Evolutionary conservation across 352 stramenopile species (phyloP).

Genomic region (Phytophthora nicotianae): DNA sequence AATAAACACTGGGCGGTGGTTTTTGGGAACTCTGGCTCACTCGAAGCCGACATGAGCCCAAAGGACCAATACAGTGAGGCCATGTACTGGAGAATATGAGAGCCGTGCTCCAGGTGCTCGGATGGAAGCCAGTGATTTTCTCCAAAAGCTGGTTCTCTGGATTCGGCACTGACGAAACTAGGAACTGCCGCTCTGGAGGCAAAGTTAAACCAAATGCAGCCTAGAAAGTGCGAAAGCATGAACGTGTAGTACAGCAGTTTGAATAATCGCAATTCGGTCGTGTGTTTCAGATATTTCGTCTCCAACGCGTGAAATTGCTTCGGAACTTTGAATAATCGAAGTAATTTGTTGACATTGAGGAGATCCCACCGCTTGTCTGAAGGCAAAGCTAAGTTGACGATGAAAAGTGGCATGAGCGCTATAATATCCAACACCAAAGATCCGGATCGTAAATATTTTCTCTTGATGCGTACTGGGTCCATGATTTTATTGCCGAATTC

Average conservation of each 20-base stretch:
- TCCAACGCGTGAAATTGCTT: conserved; percentile 56
- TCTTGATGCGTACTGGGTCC: conserved; percentile 35
- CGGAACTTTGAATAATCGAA: conserved; percentile 61
- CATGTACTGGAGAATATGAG: conserved; percentile 55
- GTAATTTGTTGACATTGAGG: conserved; percentile 68
- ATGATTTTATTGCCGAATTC: conserved; percentile 80
- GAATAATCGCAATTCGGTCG: conserved; percentile 60
- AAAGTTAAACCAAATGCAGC: conserved; percentile 73
- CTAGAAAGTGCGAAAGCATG: conserved; percentile 58
- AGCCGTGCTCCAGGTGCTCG: conserved; percentile 27
- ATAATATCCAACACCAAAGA: conserved; percentile 56
- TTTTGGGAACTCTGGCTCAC: conserved; percentile 52
- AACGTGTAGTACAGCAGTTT: conserved; percentile 79
- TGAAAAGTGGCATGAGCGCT: conserved; percentile 55
- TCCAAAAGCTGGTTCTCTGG: conserved; percentile 31
- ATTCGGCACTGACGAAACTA: neutral
- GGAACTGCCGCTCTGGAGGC: conserved; percentile 25
- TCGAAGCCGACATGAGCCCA: conserved; percentile 70
- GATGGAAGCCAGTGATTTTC: conserved; percentile 45
- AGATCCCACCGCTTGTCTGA: conserved; percentile 36
- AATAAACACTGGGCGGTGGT: conserved; percentile 55
- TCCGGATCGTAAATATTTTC: conserved; percentile 46
- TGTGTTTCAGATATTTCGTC: conserved; percentile 66
- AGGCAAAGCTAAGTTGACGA: conserved; percentile 51
- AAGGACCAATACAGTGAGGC: conserved; percentile 72